Evolutionary conservation across 2,329 filamentous ascomycete species (phyloP), one percentile per base, ranked within the genome.

Genomic region (Epicoccum sorghinum): DNA sequence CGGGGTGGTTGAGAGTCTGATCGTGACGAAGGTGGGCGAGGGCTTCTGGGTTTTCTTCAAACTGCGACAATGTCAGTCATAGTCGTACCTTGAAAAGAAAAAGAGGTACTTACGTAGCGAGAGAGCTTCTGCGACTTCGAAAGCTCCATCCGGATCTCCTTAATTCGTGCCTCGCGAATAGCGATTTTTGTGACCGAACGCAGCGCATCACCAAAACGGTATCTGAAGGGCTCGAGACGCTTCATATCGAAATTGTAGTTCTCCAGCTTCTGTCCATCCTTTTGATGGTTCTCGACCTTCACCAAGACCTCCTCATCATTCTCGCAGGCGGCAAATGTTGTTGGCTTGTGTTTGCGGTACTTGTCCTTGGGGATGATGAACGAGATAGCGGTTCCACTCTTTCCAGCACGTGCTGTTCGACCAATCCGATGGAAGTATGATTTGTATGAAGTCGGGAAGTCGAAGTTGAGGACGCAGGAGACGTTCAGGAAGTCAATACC

Each of bases 401-500:
- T 91, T 9, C 93, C 93, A 2, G 93, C 95, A 57, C 95, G 86
- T 1, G 91, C 95, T 5, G 95, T 99, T 29, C 95, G 87, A 29
- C 95, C 95, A 67, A 99, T 96, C 48, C 95, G 88, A 77, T 99
- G 95, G n/a, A 90, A 96, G 75, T 99, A 99, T 7, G 91, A 96
- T 72, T 91, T 96, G 33, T 91, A 89, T 7, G 88, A 89, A 13
- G 87, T 86, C 0, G 95, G 95, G 13, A 99, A 87, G 75, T 99
- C 95, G 74, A 99, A 99, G 78, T 99, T 99, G 72, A 99, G 86
- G 23, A 99, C 93, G 52, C 68, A 71, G 30, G 68, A 67, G 49
- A 99, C 93, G 69, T 97, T 93, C 68, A 95, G 89, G 80, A 99
- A 99, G 76, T 99, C 95, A 65, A 99, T 96, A 53, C 93, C 95